A percentile compares a stretch with the other conserved stretches of the same genome.
phyloP scores from a whole-genome alignment of 345 rosid genomes.

The Viola odorata region DNA sequence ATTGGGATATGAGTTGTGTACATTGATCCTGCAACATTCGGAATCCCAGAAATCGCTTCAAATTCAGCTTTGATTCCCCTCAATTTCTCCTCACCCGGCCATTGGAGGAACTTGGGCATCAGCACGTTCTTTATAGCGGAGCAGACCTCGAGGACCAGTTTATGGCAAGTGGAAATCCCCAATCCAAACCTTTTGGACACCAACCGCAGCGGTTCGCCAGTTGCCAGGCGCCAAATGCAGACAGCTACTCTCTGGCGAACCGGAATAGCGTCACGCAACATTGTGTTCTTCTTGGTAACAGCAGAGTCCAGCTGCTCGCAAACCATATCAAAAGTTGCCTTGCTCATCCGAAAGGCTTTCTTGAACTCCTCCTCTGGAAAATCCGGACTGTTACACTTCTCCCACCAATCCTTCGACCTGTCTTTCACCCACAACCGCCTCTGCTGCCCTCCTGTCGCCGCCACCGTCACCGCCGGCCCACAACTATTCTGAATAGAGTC shows the following conservation, averaged over 20 bases:
- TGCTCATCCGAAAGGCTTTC: constrained; percentile 71
- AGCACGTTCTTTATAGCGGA: constrained; percentile 57
- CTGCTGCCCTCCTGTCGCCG: constrained; percentile 23
- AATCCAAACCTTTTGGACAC: constrained; percentile 80
- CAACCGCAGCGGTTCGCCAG: constrained; percentile 71
- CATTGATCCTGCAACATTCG: constrained; percentile 67
- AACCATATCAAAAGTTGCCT: constrained; percentile 60
- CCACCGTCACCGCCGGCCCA: not conserved
- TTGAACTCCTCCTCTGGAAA: constrained; percentile 67
- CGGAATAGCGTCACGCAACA: constrained; percentile 81
- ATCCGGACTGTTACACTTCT: constrained; percentile 48
- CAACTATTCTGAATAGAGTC: not conserved
- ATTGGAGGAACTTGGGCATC: constrained; percentile 59
- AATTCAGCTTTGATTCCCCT: constrained; percentile 34
- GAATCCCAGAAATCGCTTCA: constrained; percentile 46
- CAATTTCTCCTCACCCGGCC: constrained; percentile 57
- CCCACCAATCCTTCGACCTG: constrained; percentile 90
- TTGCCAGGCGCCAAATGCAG: constrained; percentile 82
- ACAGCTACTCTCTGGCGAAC: constrained; percentile 89
- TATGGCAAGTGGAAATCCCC: constrained; percentile 85
- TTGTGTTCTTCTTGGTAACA: constrained; percentile 84
- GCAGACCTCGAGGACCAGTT: constrained; percentile 77
- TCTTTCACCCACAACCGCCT: constrained; percentile 87
- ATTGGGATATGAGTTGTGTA: constrained; percentile 82
- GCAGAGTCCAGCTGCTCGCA: constrained; percentile 63